Percentiles rank a stretch among this genome's conserved stretches.
phyloP scores from a whole-genome alignment of 805 yeast genomes.

The Phaffomyces thermotolerans region DNA sequence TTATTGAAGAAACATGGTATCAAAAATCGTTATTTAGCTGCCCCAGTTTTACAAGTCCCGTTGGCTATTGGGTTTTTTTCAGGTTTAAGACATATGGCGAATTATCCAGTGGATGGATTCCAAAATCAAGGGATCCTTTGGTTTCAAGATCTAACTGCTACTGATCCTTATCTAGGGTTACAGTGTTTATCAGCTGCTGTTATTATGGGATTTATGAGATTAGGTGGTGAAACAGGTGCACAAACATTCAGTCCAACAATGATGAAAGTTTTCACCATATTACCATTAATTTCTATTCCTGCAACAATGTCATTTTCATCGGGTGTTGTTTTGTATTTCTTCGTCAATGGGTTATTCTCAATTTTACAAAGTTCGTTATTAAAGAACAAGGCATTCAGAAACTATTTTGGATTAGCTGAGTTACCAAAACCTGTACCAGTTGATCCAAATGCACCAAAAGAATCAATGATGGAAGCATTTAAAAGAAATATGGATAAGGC shows the following conservation, averaged over 20 bases:
- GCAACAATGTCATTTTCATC: slow-evolving; percentile 83
- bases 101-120: slow-evolving; percentile 79
- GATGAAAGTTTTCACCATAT: slow-evolving; percentile 59
- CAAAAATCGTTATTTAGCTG: slow-evolving; percentile 62
- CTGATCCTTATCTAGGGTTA: slow-evolving; percentile 89
- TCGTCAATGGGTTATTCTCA: slow-evolving; percentile 71
- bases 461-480: slow-evolving; percentile 31
- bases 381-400: slow-evolving; percentile 53
- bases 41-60: slow-evolving; percentile 77
- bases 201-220: slow-evolving; percentile 64
- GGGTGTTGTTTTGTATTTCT: slow-evolving; percentile 79
- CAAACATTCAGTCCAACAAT: slow-evolving; percentile 54
- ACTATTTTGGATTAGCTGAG: slow-evolving; percentile 49
- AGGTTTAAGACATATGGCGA: slow-evolving; percentile 79
- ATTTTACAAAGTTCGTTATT: slow-evolving; percentile 64
- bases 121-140: slow-evolving; percentile 69
- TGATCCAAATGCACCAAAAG: slow-evolving; percentile 26
- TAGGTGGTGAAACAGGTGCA: slow-evolving; percentile 91
- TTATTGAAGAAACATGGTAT: slow-evolving; percentile 65
- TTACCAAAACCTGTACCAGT: slow-evolving; percentile 45
- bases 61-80: slow-evolving; percentile 85
- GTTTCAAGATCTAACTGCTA: slow-evolving; percentile 73
- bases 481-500: slow-evolving; percentile 34
- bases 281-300: slow-evolving; percentile 82
- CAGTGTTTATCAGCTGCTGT: slow-evolving; percentile 76